Percentiles rank a stretch among this genome's conserved stretches.
These are phyloP conservation scores for Ambrosia trifida DNA, from an alignment of 129 eudicot species.

Conservation along the genomic window DNA sequence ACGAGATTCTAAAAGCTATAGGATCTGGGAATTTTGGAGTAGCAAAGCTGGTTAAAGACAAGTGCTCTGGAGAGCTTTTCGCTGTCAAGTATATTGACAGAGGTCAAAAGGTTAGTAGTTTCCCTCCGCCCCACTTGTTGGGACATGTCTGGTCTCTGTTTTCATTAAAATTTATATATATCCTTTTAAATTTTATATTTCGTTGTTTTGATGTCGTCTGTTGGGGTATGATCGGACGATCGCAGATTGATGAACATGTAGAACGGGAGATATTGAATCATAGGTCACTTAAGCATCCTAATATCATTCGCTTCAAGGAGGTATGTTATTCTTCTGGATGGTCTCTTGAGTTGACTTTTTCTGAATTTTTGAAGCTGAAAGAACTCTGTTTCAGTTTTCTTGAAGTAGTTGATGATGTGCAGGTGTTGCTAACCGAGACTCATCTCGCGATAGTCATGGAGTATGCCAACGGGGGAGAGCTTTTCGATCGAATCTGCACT, in stretches of 20 bases:
- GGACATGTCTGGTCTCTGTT: background rate
- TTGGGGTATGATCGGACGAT: background rate
- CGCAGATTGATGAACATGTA: constrained; percentile 79
- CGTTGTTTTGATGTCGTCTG: background rate
- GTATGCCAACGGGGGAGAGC: constrained; percentile 86
- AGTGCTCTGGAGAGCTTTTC: constrained; percentile 58
- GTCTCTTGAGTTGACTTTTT: constrained; percentile 13
- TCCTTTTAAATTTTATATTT: too few species aligned
- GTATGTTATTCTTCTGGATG: constrained; percentile 30
- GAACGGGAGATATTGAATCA: constrained; percentile 84
- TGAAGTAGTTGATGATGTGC: constrained; percentile 5
- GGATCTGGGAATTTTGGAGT: constrained; percentile 80
- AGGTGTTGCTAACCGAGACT: constrained; percentile 69
- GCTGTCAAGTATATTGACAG: constrained; percentile 80
- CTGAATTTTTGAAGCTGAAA: constrained; percentile 12
- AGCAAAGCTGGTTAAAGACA: constrained; percentile 76
- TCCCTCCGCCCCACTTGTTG: too few species aligned
- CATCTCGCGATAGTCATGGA: constrained; percentile 90
- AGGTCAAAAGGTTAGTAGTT: constrained; percentile 60
- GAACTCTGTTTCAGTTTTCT: background rate
- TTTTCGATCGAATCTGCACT: constrained; percentile 73
- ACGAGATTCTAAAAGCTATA: constrained; percentile 56
- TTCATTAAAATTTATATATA: constrained; percentile 5
- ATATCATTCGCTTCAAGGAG: constrained; percentile 71
- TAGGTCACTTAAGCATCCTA: constrained; percentile 70